Conservation (phyloP, 164 flowering plant genomes). For the grape (Vitis vinifera) region DNA sequence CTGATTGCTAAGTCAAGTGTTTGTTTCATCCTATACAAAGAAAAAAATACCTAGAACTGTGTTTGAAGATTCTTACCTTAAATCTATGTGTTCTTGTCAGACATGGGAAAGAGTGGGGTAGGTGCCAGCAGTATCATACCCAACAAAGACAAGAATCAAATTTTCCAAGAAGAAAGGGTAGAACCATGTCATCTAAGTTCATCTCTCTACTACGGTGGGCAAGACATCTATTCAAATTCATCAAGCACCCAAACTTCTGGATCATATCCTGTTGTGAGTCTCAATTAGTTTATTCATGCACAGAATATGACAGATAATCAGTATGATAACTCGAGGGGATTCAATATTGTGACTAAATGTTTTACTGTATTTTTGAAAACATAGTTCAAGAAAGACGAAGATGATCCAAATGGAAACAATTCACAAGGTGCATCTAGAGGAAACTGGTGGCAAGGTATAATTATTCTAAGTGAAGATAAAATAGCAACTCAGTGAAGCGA, state of each 20-base stretch:
- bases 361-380: conserved; percentile 4
- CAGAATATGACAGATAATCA: not conserved
- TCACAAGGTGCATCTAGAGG: conserved; percentile 69
- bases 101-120: conserved; percentile 13
- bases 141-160: conserved; percentile 30
- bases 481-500: not conserved
- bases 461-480: conserved; percentile 1
- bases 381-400: conserved; percentile 69
- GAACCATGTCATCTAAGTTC: conserved; percentile 72
- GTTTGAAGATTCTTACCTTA: not conserved
- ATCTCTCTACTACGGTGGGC: conserved; percentile 87
- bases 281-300: not conserved
- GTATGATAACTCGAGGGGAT: not conserved
- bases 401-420: conserved; percentile 45
- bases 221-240: conserved; percentile 52
- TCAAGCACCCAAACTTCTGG: conserved; percentile 32
- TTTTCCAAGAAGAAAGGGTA: conserved; percentile 36
- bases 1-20: too few relatives aligned
- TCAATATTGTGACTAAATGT: not conserved
- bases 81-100: conserved; percentile 12
- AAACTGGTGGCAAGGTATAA: conserved; percentile 90
- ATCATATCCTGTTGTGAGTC: conserved; percentile 53
- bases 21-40: too few relatives aligned
- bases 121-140: conserved; percentile 19
- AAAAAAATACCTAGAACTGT: not conserved